Percentiles rank a stretch among this genome's conserved stretches.
Evolutionary conservation across 352 stramenopile genomes (phyloP).

Genomic region (Phytophthora litchii): DNA sequence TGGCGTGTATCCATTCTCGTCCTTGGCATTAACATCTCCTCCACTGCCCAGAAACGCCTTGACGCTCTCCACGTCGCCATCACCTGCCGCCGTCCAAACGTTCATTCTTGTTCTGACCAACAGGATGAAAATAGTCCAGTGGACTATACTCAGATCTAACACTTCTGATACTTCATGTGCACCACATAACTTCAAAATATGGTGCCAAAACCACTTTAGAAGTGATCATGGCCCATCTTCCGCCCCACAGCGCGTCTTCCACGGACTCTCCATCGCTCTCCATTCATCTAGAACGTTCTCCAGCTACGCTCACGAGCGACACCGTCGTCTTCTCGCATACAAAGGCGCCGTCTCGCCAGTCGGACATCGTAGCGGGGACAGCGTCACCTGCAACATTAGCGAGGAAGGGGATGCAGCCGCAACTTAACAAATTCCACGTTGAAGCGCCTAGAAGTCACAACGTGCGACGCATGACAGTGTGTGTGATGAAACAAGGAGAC

Average conservation of each 20-base stretch:
- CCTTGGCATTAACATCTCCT: constrained; percentile 56
- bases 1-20: constrained; percentile 74
- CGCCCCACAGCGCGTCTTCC: background rate
- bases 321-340: constrained; percentile 69
- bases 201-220: constrained; percentile 6
- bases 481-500: constrained; percentile 56
- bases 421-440: constrained; percentile 24
- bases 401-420: constrained; percentile 9
- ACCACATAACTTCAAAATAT: background rate
- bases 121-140: background rate
- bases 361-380: constrained; percentile 22
- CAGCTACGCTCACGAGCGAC: constrained; percentile 47
- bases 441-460: constrained; percentile 6
- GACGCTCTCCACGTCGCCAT: constrained; percentile 62
- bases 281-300: background rate
- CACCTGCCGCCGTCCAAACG: constrained; percentile 67
- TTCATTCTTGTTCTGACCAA: constrained; percentile 36
- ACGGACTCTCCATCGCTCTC: background rate
- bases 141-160: constrained; percentile 3
- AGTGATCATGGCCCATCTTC: constrained; percentile 10
- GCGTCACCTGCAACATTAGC: constrained; percentile 15
- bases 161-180: no score
- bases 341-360: constrained; percentile 53
- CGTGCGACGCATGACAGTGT: constrained; percentile 43
- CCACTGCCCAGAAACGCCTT: constrained; percentile 51